phyloP scores from a whole-genome alignment of 768 basidiomycete genomes.

The Suillus lakei region DNA sequence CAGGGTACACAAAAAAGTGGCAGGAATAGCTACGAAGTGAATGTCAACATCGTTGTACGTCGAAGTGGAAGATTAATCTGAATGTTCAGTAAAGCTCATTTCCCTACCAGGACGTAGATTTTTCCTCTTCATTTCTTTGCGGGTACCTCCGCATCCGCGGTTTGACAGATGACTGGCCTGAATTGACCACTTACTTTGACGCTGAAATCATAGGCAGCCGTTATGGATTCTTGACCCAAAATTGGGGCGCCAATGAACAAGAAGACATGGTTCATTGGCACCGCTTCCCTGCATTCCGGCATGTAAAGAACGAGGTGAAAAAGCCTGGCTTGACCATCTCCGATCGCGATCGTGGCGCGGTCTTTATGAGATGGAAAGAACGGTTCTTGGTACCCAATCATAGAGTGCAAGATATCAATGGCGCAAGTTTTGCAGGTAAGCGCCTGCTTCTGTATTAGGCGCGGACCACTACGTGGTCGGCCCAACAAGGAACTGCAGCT shows the following conservation, averaged over 20 bases:
- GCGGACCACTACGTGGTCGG: constrained; percentile 3
- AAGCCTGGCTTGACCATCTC: constrained; percentile 78
- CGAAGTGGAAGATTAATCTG: constrained; percentile 9
- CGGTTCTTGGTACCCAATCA: constrained; percentile 95
- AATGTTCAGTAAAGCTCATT: constrained; percentile 6
- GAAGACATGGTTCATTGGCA: constrained; percentile 96
- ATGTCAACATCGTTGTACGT: constrained; percentile 89
- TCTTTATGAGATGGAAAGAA: constrained; percentile 99
- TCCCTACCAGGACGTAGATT: constrained; percentile 80
- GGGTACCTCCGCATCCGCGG: constrained; percentile 94
- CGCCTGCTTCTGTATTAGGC: constrained; percentile 18
- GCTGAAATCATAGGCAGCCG: constrained; percentile 93
- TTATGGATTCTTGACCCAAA: constrained; percentile 88
- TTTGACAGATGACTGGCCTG: constrained; percentile 92
- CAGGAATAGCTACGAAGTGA: constrained; percentile 92
- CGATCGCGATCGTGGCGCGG: constrained; percentile 76
- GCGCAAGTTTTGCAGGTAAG: constrained; percentile 93
- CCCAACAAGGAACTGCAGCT: constrained; percentile 8
- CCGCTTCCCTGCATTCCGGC: constrained; percentile 88
- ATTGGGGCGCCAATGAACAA: constrained; percentile 89
- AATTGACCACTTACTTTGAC: constrained; percentile 95
- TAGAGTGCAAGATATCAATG: constrained; percentile 90
- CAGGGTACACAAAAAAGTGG: constrained; percentile 94
- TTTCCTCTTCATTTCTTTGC: constrained; percentile 81
- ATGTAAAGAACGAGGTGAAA: constrained; percentile 79